Conservation (phyloP, 805 yeast species). For the Candida andamanensis region DNA sequence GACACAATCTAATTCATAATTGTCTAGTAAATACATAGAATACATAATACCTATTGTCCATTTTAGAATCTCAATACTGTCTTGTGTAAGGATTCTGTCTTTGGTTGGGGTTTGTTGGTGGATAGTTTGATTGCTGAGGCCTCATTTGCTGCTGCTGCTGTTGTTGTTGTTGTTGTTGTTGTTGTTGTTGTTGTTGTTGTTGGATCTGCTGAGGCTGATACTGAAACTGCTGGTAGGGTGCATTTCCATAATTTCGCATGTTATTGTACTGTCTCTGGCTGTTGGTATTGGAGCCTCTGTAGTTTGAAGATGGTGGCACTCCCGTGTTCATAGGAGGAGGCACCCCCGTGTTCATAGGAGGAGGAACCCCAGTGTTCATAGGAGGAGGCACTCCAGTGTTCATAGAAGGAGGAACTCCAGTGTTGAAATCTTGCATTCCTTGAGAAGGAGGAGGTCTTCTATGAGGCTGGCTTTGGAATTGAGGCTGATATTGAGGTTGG, state of each 20-base stretch:
- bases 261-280: slow-evolving; percentile 9
- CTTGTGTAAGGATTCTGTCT: slow-evolving; percentile 6
- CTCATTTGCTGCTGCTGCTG: slow-evolving; percentile 9
- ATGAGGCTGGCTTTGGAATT: slow-evolving; percentile 16
- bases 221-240: slow-evolving; percentile 12
- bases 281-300: slow-evolving; percentile 8
- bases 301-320: slow-evolving; percentile 8
- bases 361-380: slow-evolving; percentile 6
- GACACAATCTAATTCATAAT: slow-evolving; percentile 5
- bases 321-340: slow-evolving; percentile 11
- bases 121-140: slow-evolving; percentile 13
- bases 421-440: neutral
- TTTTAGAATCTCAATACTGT: slow-evolving; percentile 1
- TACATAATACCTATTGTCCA: slow-evolving; percentile 5
- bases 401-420: slow-evolving; percentile 9
- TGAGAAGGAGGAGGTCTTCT: slow-evolving; percentile 15
- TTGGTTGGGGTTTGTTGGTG: slow-evolving; percentile 10
- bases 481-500: slow-evolving; percentile 11
- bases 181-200: slow-evolving; percentile 11
- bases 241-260: slow-evolving; percentile 11
- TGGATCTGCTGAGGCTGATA: slow-evolving; percentile 12
- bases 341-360: slow-evolving; percentile 4
- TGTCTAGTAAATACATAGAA: slow-evolving; percentile 6
- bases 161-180: slow-evolving; percentile 9
- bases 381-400: slow-evolving; percentile 3